A percentile compares a stretch with the other conserved stretches of the same genome.
phyloP scores from a whole-genome alignment of 2,329 filamentous ascomycete genomes.

The Alternaria triticimaculans region DNA sequence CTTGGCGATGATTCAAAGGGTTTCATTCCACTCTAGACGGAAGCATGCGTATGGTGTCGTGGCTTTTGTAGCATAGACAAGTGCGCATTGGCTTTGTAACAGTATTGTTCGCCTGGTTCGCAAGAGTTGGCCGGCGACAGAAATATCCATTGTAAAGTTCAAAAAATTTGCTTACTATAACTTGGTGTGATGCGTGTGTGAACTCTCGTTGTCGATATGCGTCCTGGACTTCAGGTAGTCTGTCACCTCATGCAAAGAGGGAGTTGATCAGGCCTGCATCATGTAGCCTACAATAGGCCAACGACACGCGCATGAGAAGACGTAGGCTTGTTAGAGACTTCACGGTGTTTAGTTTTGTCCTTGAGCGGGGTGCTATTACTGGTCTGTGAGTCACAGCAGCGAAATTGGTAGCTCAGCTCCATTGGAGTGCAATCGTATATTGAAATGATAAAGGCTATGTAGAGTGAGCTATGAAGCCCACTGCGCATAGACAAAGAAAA shows the following conservation, averaged over 20 bases:
- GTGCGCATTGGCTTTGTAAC: neutral
- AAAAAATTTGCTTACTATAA: fast-evolving
- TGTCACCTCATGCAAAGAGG: neutral
- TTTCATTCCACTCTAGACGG: conserved; percentile 12
- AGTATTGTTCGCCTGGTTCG: neutral
- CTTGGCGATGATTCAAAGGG: neutral
- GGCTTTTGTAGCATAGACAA: neutral
- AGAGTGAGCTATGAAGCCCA: neutral
- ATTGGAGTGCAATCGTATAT: neutral
- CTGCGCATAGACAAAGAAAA: neutral
- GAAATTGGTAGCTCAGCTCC: neutral
- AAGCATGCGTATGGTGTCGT: conserved; percentile 4
- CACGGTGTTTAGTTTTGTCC: neutral
- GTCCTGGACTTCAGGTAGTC: neutral
- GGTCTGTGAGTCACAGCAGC: neutral
- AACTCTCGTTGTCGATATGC: neutral
- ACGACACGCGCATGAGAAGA: neutral
- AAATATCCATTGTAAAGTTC: neutral
- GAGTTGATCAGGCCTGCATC: too few species aligned
- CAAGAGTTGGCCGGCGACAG: neutral
- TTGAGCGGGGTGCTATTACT: neutral
- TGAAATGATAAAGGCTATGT: neutral
- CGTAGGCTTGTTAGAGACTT: neutral
- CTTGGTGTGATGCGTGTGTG: fast-evolving
- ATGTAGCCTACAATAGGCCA: neutral